Evolutionary conservation across 371 early-diverging fungal genomes (phyloP), one percentile per base, ranked within the genome.

Genomic region (Gilbertella persicaria): DNA sequence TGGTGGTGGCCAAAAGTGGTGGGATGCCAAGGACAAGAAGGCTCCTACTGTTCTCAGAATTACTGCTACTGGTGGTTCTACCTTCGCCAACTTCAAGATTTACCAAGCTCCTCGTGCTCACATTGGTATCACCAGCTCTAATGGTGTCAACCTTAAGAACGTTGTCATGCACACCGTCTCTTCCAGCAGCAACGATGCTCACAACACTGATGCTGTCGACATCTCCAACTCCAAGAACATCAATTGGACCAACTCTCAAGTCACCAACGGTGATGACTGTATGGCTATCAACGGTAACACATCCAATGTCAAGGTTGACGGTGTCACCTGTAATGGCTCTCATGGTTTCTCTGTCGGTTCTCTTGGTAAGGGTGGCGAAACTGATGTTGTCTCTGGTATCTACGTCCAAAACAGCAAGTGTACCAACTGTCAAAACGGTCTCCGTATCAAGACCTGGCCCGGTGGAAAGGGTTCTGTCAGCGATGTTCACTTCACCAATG

Each of bases 271-370:
- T 16, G 71, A 67, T 49, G 67, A 71, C 14, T 71, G 71, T 50
- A 43, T 50, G 9, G 71, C 71, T 20, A 59, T 71, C 20, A 67
- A 71, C 33, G 56, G 59, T 14, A 59, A 60, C 43, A 50, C 29
- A 7, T 51, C 50, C 5, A 71, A 71, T 24, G 45, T 67, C 20
- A 71, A 67, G 4, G 25, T 67, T 0, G 39, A 55, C 6, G 48
- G 56, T 20, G 43, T 64, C 17, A 50, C 48, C 36, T 71, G 71
- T 44, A 57, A 37, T 33, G 54, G 54, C 20, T 58, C 64, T 36
- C 71, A 71, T 29, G 71, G 67, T 45, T 71, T 71, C 58, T 61
- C 64, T 21, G 67, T 71, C 30, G 67, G 67, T 6, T 64, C 62
- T 17, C 60, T 71, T 9, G 67, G 67, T 47, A 64, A 67, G 50